Base-by-base conservation (phyloP, 768 basidiomycete species). In the Termitomyces sp. region DNA sequence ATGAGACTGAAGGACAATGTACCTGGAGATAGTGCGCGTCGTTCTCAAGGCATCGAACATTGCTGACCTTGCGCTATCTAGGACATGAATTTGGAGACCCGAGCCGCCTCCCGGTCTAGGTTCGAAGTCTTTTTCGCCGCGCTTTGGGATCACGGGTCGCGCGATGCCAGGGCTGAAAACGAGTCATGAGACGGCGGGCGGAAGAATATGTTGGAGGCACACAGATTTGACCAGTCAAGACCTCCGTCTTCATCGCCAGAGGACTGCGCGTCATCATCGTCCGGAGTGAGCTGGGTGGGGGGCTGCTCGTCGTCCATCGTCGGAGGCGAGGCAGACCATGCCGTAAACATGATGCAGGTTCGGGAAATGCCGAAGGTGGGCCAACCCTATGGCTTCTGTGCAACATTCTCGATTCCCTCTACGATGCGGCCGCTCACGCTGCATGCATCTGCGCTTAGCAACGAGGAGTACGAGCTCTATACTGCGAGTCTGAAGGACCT, bases 51-150 rank as follows among this genome's bases (percentile, higher is more conserved):
- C 87, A 32, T 87, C 84, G 56, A 96, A 87, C 88, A 98, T 92
- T 2, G 96, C 97, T 50, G 80, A 74, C 55, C 96, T 75, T 47
- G 92, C 82, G 32, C 86, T 80, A 55, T 91, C 86, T 22, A 98
- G 79, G 59, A 92, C 82, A 72, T 92, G 88, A 28, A 84, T 72
- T 66, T 98, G 97, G 13, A 92, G 74, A 13, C 82, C 83, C 11
- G 91, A 87, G 6, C 88, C 90, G 10, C 82, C 76, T 54, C 78
- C 75, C 52, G 74, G 66, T 63, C 77, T 76, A 1, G 97, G 97
- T 68, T 98, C 96, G 63, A 94, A 98, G 62, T 98, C 95, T 68
- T 99, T 98, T 72, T 98, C 97, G 2, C 97, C 97, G 28, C 97
- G 84, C 70, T 92, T 95, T 6, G 97, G 97, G 52, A 99, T 95